phyloP scores from a whole-genome alignment of 2,329 filamentous ascomycete species.

The Alternaria sp. region DNA sequence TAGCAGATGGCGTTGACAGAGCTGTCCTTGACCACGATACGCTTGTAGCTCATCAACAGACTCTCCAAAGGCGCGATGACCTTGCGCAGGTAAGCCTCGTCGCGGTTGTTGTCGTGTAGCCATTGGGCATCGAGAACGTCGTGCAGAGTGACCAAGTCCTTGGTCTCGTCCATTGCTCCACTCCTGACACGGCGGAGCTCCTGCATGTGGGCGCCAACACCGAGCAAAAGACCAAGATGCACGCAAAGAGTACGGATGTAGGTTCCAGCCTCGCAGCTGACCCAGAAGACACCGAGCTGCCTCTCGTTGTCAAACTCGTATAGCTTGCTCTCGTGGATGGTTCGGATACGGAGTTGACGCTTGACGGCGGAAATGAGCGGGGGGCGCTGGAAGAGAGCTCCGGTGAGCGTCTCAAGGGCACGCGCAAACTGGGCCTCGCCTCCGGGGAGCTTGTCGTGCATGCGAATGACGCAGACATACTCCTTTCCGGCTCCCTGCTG shows the following conservation, averaged over 20 bases:
- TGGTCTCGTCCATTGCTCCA: constrained; percentile 92
- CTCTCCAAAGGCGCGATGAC: constrained; percentile 94
- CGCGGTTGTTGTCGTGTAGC: constrained; percentile 92
- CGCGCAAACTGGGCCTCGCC: constrained; percentile 91
- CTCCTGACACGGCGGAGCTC: constrained; percentile 92
- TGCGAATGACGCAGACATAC: constrained; percentile 92
- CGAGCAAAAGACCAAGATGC: constrained; percentile 77
- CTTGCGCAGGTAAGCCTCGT: constrained; percentile 88
- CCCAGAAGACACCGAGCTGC: constrained; percentile 98
- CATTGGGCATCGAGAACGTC: constrained; percentile 96
- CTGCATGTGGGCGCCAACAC: constrained; percentile 97
- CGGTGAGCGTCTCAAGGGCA: constrained; percentile 93
- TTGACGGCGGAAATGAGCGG: constrained; percentile 98
- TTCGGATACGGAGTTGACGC: constrained; percentile 96
- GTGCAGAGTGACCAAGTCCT: constrained; percentile 90
- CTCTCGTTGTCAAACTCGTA: constrained; percentile 97
- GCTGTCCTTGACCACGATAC: constrained; percentile 96
- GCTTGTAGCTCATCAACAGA: constrained; percentile 90
- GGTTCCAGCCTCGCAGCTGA: constrained; percentile 97
- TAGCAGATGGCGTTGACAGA: constrained; percentile 98
- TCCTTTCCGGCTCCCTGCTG: constrained; percentile 99
- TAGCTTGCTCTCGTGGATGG: constrained; percentile 96
- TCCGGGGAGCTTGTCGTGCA: constrained; percentile 94
- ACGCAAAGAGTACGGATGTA: constrained; percentile 99
- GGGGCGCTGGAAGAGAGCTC: constrained; percentile 95